phyloP scores from a whole-genome alignment of 768 basidiomycete genomes.

The Vararia minispora region DNA sequence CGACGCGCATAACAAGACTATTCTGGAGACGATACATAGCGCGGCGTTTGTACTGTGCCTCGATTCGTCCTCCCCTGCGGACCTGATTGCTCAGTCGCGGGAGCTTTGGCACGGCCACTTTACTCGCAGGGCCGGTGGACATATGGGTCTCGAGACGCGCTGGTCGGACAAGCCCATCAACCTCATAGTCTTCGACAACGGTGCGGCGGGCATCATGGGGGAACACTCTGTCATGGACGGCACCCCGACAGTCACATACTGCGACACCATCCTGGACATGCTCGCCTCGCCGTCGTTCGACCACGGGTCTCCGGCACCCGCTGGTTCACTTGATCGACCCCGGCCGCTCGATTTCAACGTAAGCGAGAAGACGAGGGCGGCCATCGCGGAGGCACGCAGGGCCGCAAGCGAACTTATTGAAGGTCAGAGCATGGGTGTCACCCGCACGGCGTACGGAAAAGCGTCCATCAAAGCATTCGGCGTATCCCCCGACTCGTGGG shows the following conservation, averaged over 20 bases:
- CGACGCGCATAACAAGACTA: conserved; percentile 47
- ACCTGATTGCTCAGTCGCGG: conserved; percentile 50
- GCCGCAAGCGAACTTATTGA: conserved; percentile 48
- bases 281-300: conserved; percentile 55
- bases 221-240: conserved; percentile 93
- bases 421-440: conserved; percentile 51
- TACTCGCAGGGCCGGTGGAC: conserved; percentile 10
- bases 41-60: conserved; percentile 79
- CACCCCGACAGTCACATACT: conserved; percentile 66
- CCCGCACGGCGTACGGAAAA: conserved; percentile 74
- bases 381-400: conserved; percentile 45
- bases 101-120: conserved; percentile 75
- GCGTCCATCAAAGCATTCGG: conserved; percentile 75
- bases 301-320: conserved; percentile 30
- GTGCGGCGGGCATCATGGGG: conserved; percentile 77
- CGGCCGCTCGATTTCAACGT: conserved; percentile 55
- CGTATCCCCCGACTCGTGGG: conserved; percentile 92
- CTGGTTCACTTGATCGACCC: conserved; percentile 23
- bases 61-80: conserved; percentile 48
- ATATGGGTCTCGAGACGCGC: conserved; percentile 53
- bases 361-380: conserved; percentile 30
- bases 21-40: conserved; percentile 69
- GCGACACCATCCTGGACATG: conserved; percentile 54
- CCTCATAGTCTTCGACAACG: conserved; percentile 79
- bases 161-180: conserved; percentile 90